These are phyloP conservation scores for Antrodiella citrinella DNA, from an alignment of 768 basidiomycete species.

Conservation along the genomic window DNA sequence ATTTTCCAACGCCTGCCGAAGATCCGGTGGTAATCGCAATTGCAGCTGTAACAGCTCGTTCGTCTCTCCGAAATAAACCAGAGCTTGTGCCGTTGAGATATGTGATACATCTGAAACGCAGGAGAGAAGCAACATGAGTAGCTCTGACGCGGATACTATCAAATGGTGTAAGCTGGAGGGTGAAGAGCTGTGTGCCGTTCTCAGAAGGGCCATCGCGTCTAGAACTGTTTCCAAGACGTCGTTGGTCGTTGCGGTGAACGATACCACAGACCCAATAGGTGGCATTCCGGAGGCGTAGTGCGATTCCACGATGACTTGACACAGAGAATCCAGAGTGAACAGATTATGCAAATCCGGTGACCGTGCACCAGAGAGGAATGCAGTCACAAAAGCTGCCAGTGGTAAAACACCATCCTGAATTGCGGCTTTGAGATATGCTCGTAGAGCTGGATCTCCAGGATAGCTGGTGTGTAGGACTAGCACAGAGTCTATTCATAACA, in stretches of 20 bases:
- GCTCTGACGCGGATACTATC: conserved; percentile 50
- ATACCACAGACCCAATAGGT: conserved; percentile 47
- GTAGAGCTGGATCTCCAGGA: conserved; percentile 62
- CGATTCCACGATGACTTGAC: conserved; percentile 53
- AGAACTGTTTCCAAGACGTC: conserved; percentile 46
- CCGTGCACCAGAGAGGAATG: conserved; percentile 58
- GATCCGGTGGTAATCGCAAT: conserved; percentile 33
- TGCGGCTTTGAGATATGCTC: conserved; percentile 55
- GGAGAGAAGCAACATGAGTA: conserved; percentile 53
- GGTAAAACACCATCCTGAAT: conserved; percentile 50
- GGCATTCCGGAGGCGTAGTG: conserved; percentile 53
- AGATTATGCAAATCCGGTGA: conserved; percentile 56
- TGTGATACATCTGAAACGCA: conserved; percentile 55
- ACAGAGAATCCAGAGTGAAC: conserved; percentile 64
- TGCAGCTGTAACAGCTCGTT: conserved; percentile 44
- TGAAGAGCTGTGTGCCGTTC: conserved; percentile 45
- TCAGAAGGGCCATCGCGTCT: conserved; percentile 52
- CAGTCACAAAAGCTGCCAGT: conserved; percentile 50
- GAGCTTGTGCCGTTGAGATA: conserved; percentile 52
- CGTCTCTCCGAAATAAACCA: conserved; percentile 35
- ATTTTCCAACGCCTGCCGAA: conserved; percentile 50
- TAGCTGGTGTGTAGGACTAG: conserved; percentile 59
- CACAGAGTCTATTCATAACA: conserved; percentile 72
- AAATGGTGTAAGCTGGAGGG: conserved; percentile 50
- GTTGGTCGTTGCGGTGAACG: conserved; percentile 39